Conservation (phyloP, 805 yeast genomes). For the Candida tibetensis region DNA sequence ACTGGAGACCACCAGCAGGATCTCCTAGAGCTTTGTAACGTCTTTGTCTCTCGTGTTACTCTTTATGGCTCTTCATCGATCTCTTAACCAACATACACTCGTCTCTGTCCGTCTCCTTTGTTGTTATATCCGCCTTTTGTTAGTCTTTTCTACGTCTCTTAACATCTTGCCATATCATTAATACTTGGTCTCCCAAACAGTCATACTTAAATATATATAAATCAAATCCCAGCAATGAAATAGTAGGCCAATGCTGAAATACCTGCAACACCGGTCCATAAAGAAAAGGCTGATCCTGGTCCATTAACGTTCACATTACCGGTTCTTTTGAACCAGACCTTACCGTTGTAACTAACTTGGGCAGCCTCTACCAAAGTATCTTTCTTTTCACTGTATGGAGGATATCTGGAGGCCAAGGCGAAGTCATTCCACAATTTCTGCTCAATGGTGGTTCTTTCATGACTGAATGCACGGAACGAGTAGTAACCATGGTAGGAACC, state of each 20-base stretch:
- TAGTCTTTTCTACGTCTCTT: too few relatives aligned
- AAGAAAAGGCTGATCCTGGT: constrained; percentile 30
- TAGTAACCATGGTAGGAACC: constrained; percentile 79
- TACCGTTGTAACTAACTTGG: constrained; percentile 27
- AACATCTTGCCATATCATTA: too few relatives aligned
- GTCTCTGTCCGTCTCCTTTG: too few relatives aligned
- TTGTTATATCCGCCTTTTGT: too few relatives aligned
- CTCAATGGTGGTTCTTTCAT: constrained; percentile 62
- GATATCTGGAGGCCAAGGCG: constrained; percentile 58
- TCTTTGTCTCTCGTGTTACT: too few relatives aligned
- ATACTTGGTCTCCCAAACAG: too few relatives aligned
- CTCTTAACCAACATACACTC: too few relatives aligned
- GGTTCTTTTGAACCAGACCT: constrained; percentile 38
- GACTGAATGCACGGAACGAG: constrained; percentile 67
- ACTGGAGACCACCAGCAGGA: too few relatives aligned
- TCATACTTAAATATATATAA: too few relatives aligned
- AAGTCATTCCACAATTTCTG: constrained; percentile 67
- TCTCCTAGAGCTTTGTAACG: too few relatives aligned
- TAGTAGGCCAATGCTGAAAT: constrained; percentile 24
- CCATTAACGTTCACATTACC: constrained; percentile 36
- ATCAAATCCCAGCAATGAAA: constrained; percentile 8
- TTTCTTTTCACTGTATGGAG: constrained; percentile 52
- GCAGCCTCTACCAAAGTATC: constrained; percentile 24
- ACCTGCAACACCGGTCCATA: constrained; percentile 33
- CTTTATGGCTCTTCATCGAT: too few relatives aligned